A percentile compares a stretch with the other conserved stretches of the same genome.
Conservation (phyloP, 805 yeast species). For the Zygosaccharomyces bailii region DNA sequence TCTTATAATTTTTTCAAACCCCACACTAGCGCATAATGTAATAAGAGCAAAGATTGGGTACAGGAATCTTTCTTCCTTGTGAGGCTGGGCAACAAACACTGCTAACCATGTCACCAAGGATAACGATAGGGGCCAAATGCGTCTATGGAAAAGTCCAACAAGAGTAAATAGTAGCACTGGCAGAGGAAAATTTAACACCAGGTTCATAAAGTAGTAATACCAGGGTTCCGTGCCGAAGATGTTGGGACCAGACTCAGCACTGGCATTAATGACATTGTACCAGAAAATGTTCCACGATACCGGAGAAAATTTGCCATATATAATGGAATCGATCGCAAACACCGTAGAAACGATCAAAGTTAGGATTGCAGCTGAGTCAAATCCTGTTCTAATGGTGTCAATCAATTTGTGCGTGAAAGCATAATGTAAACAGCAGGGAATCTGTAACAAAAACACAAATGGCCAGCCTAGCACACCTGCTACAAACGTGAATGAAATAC, state of each 20-base stretch:
- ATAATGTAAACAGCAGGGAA: conserved; percentile 53
- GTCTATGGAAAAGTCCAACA: conserved; percentile 28
- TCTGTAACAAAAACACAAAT: conserved; percentile 61
- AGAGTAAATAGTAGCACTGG: conserved; percentile 36
- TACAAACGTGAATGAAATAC: conserved; percentile 36
- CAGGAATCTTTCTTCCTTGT: conserved; percentile 88
- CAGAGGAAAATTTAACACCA: conserved; percentile 67
- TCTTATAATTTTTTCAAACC: conserved; percentile 30
- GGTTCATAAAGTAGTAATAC: conserved; percentile 63
- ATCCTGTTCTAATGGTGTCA: conserved; percentile 27
- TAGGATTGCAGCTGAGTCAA: conserved; percentile 26
- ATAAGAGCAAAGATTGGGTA: conserved; percentile 80
- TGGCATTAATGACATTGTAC: conserved; percentile 73
- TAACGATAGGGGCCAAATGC: conserved; percentile 34
- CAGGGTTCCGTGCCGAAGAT: conserved; percentile 87
- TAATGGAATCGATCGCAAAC: conserved; percentile 51
- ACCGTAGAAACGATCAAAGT: conserved; percentile 17
- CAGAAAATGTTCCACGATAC: conserved; percentile 80
- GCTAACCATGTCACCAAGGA: conserved; percentile 66
- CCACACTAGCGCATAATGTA: conserved; percentile 57
- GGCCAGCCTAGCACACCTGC: conserved; percentile 94
- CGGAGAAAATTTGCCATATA: conserved; percentile 57
- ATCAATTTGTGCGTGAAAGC: conserved; percentile 27
- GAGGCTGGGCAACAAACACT: conserved; percentile 73
- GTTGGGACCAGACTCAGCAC: conserved; percentile 72